phyloP scores from a whole-genome alignment of 768 basidiomycete species.

The Kwoniella sp. region DNA sequence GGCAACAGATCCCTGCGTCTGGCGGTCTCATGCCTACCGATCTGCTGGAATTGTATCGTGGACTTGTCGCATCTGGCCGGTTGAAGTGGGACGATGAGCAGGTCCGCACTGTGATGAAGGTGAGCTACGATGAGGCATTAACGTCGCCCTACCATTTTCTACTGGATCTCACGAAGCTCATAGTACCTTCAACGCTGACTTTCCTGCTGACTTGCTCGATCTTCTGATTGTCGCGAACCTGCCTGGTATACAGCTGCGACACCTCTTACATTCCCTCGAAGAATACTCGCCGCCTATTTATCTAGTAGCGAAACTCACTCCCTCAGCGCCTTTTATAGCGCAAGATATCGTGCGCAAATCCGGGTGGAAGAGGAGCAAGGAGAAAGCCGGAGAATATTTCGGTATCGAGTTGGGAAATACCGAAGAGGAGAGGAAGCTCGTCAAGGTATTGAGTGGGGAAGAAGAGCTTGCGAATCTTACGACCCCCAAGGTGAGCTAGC shows the following conservation, averaged over 20 bases:
- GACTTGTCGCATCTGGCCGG: conserved; percentile 60
- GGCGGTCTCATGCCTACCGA: conserved; percentile 46
- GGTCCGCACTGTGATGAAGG: conserved; percentile 63
- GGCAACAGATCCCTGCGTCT: no score
- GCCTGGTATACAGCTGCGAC: conserved; percentile 59
- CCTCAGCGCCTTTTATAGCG: conserved; percentile 36
- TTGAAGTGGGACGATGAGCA: conserved; percentile 64
- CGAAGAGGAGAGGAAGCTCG: conserved; percentile 51
- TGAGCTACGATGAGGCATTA: conserved; percentile 31
- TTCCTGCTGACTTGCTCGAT: background rate
- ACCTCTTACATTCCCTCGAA: conserved; percentile 60
- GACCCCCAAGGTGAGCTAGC: conserved; percentile 61
- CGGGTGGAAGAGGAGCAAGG: conserved; percentile 34
- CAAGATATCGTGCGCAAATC: conserved; percentile 27
- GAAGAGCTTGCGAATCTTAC: conserved; percentile 63
- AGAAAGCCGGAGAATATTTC: conserved; percentile 36
- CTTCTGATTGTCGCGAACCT: background rate
- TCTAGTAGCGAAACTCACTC: conserved; percentile 54
- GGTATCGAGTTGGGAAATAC: conserved; percentile 23
- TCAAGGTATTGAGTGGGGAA: conserved; percentile 59
- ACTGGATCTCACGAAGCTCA: no score
- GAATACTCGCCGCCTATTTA: conserved; percentile 63
- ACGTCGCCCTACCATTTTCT: background rate
- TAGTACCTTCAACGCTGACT: no score
- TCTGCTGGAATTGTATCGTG: conserved; percentile 62